Evolutionary conservation across 257 asterid genomes (phyloP).

Genomic region (Anisodus tanguticus): DNA sequence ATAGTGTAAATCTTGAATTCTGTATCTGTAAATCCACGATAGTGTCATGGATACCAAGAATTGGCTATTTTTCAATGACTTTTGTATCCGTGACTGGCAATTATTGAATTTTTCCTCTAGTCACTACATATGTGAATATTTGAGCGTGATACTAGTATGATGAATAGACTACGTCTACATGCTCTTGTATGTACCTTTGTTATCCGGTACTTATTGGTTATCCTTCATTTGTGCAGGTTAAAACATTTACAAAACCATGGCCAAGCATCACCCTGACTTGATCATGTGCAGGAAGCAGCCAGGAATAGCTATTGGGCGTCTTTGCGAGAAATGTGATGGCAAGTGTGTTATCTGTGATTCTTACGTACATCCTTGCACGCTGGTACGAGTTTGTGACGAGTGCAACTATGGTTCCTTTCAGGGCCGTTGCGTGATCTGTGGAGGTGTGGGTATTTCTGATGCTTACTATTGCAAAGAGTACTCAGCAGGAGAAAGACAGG

Average conservation of each 20-base stretch:
- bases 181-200: too few relatives aligned
- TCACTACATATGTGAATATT: neutral
- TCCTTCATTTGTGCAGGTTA: neutral
- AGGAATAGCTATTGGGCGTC: conserved; percentile 85
- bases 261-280: conserved; percentile 89
- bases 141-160: neutral
- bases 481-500: conserved; percentile 78
- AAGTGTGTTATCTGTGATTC: conserved; percentile 87
- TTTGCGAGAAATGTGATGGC: conserved; percentile 87
- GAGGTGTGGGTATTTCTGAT: conserved; percentile 81
- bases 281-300: conserved; percentile 93
- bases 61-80: too few relatives aligned
- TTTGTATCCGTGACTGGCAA: too few relatives aligned
- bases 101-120: neutral
- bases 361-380: conserved; percentile 82
- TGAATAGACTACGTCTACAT: neutral
- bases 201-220: neutral
- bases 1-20: too few relatives aligned
- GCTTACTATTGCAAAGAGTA: conserved; percentile 90
- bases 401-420: conserved; percentile 88
- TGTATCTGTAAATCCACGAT: too few relatives aligned
- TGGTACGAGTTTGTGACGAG: conserved; percentile 82
- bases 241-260: conserved; percentile 50
- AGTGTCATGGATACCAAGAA: too few relatives aligned
- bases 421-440: conserved; percentile 84